Conservation (phyloP, 495 filamentous ascomycete genomes). For the Penicillium salamii region DNA sequence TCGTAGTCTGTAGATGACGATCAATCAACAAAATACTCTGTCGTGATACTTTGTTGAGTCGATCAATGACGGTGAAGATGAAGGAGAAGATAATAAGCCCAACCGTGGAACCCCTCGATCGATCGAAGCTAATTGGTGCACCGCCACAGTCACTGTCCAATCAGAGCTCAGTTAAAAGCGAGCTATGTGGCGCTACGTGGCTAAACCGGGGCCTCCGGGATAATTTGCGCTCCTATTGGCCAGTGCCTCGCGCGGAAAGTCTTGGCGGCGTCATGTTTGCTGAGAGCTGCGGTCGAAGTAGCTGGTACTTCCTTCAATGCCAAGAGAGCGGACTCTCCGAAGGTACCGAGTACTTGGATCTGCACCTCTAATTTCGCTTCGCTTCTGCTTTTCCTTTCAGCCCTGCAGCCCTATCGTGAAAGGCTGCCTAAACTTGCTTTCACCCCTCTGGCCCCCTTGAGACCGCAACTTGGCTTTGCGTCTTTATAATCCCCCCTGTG, state of each 20-base stretch:
- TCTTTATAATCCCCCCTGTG: constrained; percentile 7
- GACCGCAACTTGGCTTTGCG: neutral
- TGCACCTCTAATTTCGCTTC: constrained; percentile 16
- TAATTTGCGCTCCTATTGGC: constrained; percentile 4
- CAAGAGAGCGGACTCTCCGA: constrained; percentile 11
- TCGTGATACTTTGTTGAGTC: too few relatives aligned
- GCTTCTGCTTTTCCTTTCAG: constrained; percentile 11
- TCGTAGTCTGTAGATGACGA: too few relatives aligned
- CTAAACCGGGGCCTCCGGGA: neutral
- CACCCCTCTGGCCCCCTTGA: neutral
- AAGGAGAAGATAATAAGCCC: neutral
- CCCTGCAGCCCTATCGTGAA: constrained; percentile 26
- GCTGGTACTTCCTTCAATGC: constrained; percentile 1
- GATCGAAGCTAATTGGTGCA: constrained; percentile 12
- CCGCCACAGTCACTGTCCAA: constrained; percentile 20
- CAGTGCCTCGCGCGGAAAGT: neutral
- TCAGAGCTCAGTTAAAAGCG: neutral
- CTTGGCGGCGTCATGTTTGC: constrained; percentile 27
- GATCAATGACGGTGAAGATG: neutral
- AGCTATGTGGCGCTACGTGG: constrained; percentile 24
- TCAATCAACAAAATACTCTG: too few relatives aligned
- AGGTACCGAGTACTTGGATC: constrained; percentile 7
- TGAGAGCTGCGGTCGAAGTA: neutral
- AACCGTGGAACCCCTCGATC: neutral
- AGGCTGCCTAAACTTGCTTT: constrained; percentile 8